These are phyloP conservation scores for Leccinum arenicola DNA, from an alignment of 768 basidiomycete species.

Conservation along the genomic window DNA sequence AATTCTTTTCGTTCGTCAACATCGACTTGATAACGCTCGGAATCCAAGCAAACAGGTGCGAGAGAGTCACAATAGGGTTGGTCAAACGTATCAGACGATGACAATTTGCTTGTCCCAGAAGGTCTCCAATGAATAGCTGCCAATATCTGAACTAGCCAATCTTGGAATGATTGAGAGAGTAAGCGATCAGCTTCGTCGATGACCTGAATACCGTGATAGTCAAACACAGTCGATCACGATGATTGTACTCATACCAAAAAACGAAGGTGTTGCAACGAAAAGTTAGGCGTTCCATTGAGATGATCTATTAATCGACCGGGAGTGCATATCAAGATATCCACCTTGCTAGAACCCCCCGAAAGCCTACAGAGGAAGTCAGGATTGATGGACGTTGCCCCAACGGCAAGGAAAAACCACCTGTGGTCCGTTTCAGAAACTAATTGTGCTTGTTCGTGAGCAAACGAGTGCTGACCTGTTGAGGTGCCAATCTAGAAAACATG, in stretches of 20 bases:
- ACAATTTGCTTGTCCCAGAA: constrained; percentile 2
- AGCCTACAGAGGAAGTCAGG: constrained; percentile 41
- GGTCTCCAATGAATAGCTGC: constrained; percentile 58
- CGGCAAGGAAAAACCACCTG: constrained; percentile 38
- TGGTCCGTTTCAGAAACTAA: constrained; percentile 60
- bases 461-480: constrained; percentile 93
- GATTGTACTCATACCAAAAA: constrained; percentile 66
- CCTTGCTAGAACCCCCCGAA: constrained; percentile 82
- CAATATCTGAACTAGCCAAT: constrained; percentile 86
- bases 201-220: constrained; percentile 48
- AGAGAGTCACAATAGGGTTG: constrained; percentile 40
- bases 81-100: constrained; percentile 6
- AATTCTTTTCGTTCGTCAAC: constrained; percentile 54
- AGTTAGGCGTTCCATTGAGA: constrained; percentile 81
- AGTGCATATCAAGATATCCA: constrained; percentile 94
- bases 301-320: constrained; percentile 96
- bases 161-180: constrained; percentile 92
- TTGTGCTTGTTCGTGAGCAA: constrained; percentile 84
- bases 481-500: constrained; percentile 53
- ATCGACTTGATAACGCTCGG: constrained; percentile 38
- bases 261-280: constrained; percentile 91
- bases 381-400: background rate
- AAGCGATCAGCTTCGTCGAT: constrained; percentile 99
- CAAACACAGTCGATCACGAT: background rate
- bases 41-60: constrained; percentile 55